phyloP scores from a whole-genome alignment of 257 asterid genomes.

The Solanum clarkiae region DNA sequence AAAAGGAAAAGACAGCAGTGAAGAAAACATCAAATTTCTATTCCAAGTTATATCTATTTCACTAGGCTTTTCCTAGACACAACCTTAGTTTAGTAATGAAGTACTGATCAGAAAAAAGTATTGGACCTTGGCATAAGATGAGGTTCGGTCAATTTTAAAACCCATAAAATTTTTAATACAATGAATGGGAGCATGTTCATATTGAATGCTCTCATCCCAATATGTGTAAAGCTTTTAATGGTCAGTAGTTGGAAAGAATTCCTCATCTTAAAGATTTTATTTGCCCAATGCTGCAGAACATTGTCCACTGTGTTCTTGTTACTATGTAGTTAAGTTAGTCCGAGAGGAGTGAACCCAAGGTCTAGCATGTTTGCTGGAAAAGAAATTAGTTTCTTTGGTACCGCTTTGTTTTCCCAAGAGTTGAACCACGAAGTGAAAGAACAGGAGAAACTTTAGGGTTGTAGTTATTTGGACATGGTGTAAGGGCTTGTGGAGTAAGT shows the following conservation, averaged over 20 bases:
- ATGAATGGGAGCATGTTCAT: not conserved
- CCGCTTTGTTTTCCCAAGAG: not conserved
- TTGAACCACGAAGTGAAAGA: not conserved
- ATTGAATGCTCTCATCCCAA: not conserved
- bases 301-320: not conserved
- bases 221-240: not conserved
- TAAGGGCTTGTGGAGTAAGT: not conserved
- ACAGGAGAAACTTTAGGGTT: not conserved
- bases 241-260: not conserved
- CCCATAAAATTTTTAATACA: not conserved
- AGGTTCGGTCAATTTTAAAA: not conserved
- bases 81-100: not conserved
- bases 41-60: not conserved
- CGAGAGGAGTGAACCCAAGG: not conserved
- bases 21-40: not conserved
- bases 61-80: not conserved
- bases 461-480: not conserved
- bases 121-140: not conserved
- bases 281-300: not conserved
- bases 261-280: not conserved
- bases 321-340: not conserved
- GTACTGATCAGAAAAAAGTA: not conserved
- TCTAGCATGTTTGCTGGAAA: not conserved
- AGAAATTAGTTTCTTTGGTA: not conserved
- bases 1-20: too few species aligned